Percentiles rank a stretch among this genome's conserved stretches.
Evolutionary conservation across 2,329 filamentous ascomycete species (phyloP).

Genomic region (Chaetomiaceae sp.): DNA sequence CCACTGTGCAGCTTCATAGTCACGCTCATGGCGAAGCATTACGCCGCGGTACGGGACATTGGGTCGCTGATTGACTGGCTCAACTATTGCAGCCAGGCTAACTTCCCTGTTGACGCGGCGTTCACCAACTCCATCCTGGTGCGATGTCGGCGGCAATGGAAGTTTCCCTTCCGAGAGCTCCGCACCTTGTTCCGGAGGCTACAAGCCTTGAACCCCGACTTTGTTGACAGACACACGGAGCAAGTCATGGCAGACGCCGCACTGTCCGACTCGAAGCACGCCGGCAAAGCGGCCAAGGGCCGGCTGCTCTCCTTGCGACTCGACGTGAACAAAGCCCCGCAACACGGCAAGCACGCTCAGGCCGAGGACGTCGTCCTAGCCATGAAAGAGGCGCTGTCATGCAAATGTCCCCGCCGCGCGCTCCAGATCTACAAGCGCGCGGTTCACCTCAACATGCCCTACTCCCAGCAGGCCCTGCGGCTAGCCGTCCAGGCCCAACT

Average conservation of each 20-base stretch:
- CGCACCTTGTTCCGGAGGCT: slow-evolving; percentile 33
- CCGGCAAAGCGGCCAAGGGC: slow-evolving; percentile 17
- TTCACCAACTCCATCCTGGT: slow-evolving; percentile 39
- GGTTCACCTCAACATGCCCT: slow-evolving; percentile 32
- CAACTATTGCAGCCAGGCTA: slow-evolving; percentile 33
- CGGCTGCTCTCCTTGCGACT: slow-evolving; percentile 27
- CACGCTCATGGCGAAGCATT: slow-evolving; percentile 40
- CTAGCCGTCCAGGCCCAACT: slow-evolving; percentile 44
- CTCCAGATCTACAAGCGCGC: slow-evolving; percentile 38
- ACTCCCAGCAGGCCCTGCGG: slow-evolving; percentile 40
- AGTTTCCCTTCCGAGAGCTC: slow-evolving; percentile 34
- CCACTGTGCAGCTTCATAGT: slow-evolving; percentile 35
- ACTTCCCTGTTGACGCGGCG: slow-evolving; percentile 34
- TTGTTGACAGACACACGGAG: slow-evolving; percentile 37
- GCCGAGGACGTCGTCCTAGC: slow-evolving; percentile 32
- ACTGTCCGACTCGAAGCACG: slow-evolving; percentile 29
- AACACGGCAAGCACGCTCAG: slow-evolving; percentile 27
- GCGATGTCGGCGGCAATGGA: slow-evolving; percentile 36
- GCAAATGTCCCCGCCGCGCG: slow-evolving; percentile 31
- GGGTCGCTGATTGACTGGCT: slow-evolving; percentile 39
- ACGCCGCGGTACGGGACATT: slow-evolving; percentile 37
- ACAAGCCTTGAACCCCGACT: slow-evolving; percentile 29
- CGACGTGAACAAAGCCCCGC: slow-evolving; percentile 22
- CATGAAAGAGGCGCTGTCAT: slow-evolving; percentile 39
- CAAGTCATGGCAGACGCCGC: slow-evolving; percentile 35